Percentiles rank a stretch among this genome's conserved stretches.
Conservation (phyloP, 306 rosid species). For the Abrus precatorius region DNA sequence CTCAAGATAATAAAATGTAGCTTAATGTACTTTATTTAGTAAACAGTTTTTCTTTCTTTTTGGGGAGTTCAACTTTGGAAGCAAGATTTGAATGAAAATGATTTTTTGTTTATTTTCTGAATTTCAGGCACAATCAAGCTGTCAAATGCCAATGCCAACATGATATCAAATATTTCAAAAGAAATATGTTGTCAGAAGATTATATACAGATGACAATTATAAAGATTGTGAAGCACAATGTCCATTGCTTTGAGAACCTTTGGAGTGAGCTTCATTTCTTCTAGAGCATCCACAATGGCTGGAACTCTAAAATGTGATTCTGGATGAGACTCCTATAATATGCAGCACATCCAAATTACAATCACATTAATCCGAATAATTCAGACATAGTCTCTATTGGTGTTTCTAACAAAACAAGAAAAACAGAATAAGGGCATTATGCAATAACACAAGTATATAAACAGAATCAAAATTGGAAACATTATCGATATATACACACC, state of each 20-base stretch:
- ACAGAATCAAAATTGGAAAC: background rate
- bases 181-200: background rate
- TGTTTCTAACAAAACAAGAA: constrained; percentile 12
- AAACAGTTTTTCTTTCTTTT: background rate
- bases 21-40: constrained; percentile 18
- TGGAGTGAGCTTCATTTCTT: constrained; percentile 76
- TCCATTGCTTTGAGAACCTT: constrained; percentile 58
- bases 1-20: constrained; percentile 34
- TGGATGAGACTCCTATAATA: constrained; percentile 91
- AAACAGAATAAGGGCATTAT: background rate
- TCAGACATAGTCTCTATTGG: constrained; percentile 33
- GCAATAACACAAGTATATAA: background rate
- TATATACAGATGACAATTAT: constrained; percentile 3
- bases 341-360: constrained; percentile 33
- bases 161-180: constrained; percentile 2
- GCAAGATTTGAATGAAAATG: background rate
- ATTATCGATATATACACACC: constrained; percentile 48
- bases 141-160: constrained; percentile 6
- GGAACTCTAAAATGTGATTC: constrained; percentile 97
- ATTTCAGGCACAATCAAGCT: constrained; percentile 33
- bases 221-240: background rate
- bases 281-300: constrained; percentile 71
- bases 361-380: constrained; percentile 1
- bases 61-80: constrained; percentile 10
- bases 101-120: constrained; percentile 1